A percentile compares a stretch with the other conserved stretches of the same genome.
Evolutionary conservation across 2,329 filamentous ascomycete species (phyloP).

Genomic region (Penicillium decumbens): DNA sequence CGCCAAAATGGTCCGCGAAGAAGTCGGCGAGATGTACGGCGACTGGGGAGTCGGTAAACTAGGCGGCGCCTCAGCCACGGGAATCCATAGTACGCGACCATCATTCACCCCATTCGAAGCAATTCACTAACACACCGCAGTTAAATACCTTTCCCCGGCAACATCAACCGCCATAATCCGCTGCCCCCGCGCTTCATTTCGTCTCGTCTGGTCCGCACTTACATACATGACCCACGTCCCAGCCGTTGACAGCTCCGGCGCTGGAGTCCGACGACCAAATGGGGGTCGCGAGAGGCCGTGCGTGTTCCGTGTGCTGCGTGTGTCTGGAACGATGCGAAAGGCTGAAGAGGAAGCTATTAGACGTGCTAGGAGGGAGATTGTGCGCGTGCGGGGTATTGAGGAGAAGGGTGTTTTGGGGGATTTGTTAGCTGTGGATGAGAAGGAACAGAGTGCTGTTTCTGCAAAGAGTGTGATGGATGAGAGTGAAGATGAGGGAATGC

Average conservation of each 20-base stretch:
- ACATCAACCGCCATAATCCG: slow-evolving; percentile 91
- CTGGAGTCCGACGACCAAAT: slow-evolving; percentile 10
- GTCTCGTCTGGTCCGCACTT: slow-evolving; percentile 84
- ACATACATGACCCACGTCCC: slow-evolving; percentile 72
- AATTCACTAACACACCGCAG: slow-evolving; percentile 41
- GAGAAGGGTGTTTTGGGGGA: slow-evolving; percentile 43
- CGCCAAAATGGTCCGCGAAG: slow-evolving; percentile 63
- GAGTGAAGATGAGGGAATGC: slow-evolving; percentile 47
- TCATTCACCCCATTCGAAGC: not conserved
- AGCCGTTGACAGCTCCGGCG: slow-evolving; percentile 25
- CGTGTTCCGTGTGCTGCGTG: slow-evolving; percentile 76
- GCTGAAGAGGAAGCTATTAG: slow-evolving; percentile 84
- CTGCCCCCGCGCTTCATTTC: slow-evolving; percentile 74
- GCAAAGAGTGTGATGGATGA: slow-evolving; percentile 45
- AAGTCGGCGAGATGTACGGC: slow-evolving; percentile 71
- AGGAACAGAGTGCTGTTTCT: slow-evolving; percentile 39
- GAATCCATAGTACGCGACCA: slow-evolving; percentile 56
- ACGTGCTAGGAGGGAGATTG: slow-evolving; percentile 66
- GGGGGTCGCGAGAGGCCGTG: slow-evolving; percentile 49
- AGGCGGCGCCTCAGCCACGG: slow-evolving; percentile 63
- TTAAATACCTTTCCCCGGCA: slow-evolving; percentile 88
- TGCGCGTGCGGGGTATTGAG: slow-evolving; percentile 57
- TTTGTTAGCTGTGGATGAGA: slow-evolving; percentile 27
- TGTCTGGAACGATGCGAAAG: slow-evolving; percentile 90
- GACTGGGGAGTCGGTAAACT: slow-evolving; percentile 67